A percentile compares a stretch with the other conserved stretches of the same genome.
phyloP scores from a whole-genome alignment of 2,329 filamentous ascomycete species.

The Epichloe hybrida region DNA sequence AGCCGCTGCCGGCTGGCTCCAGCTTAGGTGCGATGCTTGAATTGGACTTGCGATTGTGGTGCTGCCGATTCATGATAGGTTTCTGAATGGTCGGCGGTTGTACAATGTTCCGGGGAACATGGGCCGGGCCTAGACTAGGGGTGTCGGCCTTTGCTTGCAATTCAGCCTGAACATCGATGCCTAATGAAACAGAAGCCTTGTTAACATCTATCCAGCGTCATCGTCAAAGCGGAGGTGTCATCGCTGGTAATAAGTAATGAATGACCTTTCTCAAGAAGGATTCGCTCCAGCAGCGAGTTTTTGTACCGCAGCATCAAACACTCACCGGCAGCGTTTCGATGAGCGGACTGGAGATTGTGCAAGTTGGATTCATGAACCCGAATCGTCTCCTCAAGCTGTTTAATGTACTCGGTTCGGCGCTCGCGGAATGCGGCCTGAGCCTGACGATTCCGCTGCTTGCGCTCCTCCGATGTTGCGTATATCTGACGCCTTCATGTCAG shows the following conservation, averaged over 20 bases:
- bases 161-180: constrained; percentile 94
- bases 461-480: constrained; percentile 95
- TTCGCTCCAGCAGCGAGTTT: constrained; percentile 89
- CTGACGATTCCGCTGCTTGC: constrained; percentile 94
- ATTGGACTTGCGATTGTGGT: constrained; percentile 57
- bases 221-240: neutral
- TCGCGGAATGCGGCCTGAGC: constrained; percentile 96
- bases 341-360: constrained; percentile 83
- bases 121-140: constrained; percentile 60
- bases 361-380: constrained; percentile 92
- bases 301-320: constrained; percentile 98
- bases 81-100: constrained; percentile 67
- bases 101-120: constrained; percentile 53
- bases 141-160: constrained; percentile 84
- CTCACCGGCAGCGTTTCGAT: constrained; percentile 88
- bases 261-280: constrained; percentile 89
- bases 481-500: constrained; percentile 44
- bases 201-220: neutral
- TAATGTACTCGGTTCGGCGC: constrained; percentile 96
- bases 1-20: constrained; percentile 38
- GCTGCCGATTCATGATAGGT: constrained; percentile 69
- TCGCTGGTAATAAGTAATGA: constrained; percentile 19
- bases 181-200: constrained; percentile 28
- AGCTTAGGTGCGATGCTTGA: constrained; percentile 65
- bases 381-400: constrained; percentile 94